phyloP scores from a whole-genome alignment of 2,329 filamentous ascomycete genomes.

The Leptographium radiaticola region DNA sequence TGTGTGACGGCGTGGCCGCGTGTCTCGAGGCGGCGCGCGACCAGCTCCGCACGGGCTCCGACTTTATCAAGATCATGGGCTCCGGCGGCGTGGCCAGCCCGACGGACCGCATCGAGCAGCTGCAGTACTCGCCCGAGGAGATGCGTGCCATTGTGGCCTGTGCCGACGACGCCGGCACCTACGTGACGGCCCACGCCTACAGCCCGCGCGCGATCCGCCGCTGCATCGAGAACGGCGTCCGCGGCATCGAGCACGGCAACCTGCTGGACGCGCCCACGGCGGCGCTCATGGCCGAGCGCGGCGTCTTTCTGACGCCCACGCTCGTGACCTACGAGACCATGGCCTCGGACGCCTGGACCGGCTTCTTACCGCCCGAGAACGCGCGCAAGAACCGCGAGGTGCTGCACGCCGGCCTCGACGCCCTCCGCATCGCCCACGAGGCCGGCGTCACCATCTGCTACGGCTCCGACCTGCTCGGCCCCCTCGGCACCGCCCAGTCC shows the following conservation, averaged over 20 bases:
- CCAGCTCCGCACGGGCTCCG: constrained; percentile 33
- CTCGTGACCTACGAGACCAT: constrained; percentile 35
- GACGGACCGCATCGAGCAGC: constrained; percentile 33
- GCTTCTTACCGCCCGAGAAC: constrained; percentile 26
- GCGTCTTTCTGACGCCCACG: constrained; percentile 36
- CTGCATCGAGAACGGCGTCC: constrained; percentile 35
- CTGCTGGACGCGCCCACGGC: constrained; percentile 25
- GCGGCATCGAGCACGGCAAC: constrained; percentile 33
- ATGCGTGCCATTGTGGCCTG: constrained; percentile 35
- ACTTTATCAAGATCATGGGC: constrained; percentile 46
- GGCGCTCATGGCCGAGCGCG: constrained; percentile 31
- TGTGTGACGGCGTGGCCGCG: constrained; percentile 35
- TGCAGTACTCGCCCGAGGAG: constrained; percentile 40
- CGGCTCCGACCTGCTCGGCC: constrained; percentile 39
- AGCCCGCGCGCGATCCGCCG: constrained; percentile 35
- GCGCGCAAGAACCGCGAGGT: constrained; percentile 34
- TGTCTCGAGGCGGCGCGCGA: constrained; percentile 36
- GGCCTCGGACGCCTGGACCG: constrained; percentile 25
- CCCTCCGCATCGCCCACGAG: constrained; percentile 31
- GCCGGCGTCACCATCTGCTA: constrained; percentile 40
- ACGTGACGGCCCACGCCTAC: constrained; percentile 41
- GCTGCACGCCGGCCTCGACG: constrained; percentile 28
- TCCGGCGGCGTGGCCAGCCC: constrained; percentile 38
- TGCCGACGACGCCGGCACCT: constrained; percentile 31
- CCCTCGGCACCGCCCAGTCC: constrained; percentile 32